A percentile compares a stretch with the other conserved stretches of the same genome.
phyloP scores from a whole-genome alignment of 768 basidiomycete species.

The Auriscalpium vulgare region DNA sequence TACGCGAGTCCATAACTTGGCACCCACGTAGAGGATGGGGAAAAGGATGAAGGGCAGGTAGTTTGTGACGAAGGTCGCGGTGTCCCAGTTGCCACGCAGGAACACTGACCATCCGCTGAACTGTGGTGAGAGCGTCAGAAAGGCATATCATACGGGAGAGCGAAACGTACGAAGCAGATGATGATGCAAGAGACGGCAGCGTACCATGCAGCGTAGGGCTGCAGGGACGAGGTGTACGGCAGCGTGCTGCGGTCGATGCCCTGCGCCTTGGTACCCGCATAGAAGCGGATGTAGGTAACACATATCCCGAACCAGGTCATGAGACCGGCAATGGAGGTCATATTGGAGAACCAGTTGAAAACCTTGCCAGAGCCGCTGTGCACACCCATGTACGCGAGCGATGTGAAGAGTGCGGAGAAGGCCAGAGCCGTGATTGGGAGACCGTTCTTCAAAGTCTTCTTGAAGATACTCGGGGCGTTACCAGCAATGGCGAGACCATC shows the following conservation, averaged over 20 bases:
- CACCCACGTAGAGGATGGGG: constrained; percentile 63
- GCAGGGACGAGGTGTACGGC: constrained; percentile 60
- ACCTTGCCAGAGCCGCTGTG: constrained; percentile 58
- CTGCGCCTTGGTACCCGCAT: constrained; percentile 74
- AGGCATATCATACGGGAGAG: constrained; percentile 23
- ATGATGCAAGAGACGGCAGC: constrained; percentile 28
- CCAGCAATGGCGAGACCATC: constrained; percentile 76
- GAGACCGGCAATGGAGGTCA: constrained; percentile 38
- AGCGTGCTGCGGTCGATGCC: constrained; percentile 64
- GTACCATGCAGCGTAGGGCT: constrained; percentile 69
- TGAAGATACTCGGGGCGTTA: constrained; percentile 79
- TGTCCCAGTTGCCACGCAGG: constrained; percentile 43
- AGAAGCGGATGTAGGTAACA: constrained; percentile 60
- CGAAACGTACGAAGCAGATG: constrained; percentile 51
- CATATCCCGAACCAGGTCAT: constrained; percentile 45
- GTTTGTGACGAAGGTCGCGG: constrained; percentile 72
- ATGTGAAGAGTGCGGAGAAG: constrained; percentile 58
- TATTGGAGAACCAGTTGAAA: constrained; percentile 71
- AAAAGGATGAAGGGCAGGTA: constrained; percentile 66
- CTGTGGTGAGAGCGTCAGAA: constrained; percentile 18
- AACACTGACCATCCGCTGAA: constrained; percentile 47
- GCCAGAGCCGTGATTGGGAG: constrained; percentile 69
- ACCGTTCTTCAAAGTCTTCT: constrained; percentile 58
- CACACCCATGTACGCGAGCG: constrained; percentile 79
- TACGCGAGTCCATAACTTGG: constrained; percentile 46